Base-by-base conservation (phyloP, 139 green algal genomes). In the Edaphochlamys debaryana region DNA sequence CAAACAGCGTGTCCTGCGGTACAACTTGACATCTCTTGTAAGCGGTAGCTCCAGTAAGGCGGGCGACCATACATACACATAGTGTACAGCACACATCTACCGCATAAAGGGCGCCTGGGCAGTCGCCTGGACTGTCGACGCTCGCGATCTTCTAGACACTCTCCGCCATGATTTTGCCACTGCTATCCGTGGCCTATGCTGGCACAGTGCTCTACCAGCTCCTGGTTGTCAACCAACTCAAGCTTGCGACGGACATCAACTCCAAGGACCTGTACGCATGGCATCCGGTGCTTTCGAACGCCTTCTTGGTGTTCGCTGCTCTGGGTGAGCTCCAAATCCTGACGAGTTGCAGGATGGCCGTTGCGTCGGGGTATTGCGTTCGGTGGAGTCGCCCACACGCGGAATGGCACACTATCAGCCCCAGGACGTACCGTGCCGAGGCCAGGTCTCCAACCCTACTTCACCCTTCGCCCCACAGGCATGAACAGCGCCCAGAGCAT, bases 181-280 rank as follows among this genome's bases (percentile, higher is more conserved):
- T 73, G 19, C 63, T 82, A 2, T 40, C 60, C 30, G 1, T 82
- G 4, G 45, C 34, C 13, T 82, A 82, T 37, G 63, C 76, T 20
- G 63, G 76, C 41, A 25, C 58, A 7, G 76, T 82, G 4, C 42
- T 82, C 6, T 82, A 82, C 32, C 56, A 82, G 40, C 40, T 72
- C 2, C n/a, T 81, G 34, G 41, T 81, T 9, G 60, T 72, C 4
- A 9, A 37, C 0, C 7, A 34, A 3, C 17, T 71, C 7, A 27
- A 58, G 1, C 15, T 74, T 1, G 70, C 45, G 45, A n/a, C n/a
- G n/a, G n/a, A n/a, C n/a, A n/a, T n/a, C n/a, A n/a, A n/a, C n/a
- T n/a, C n/a, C n/a, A n/a, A 72, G 42, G 4, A n/a, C 25, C 41
- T 82, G 7, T 82, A 82, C 45, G 38, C 62, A 37, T 82, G 32